Conservation (phyloP, 2,329 filamentous ascomycete species). For the Ascochyta koolunga region DNA sequence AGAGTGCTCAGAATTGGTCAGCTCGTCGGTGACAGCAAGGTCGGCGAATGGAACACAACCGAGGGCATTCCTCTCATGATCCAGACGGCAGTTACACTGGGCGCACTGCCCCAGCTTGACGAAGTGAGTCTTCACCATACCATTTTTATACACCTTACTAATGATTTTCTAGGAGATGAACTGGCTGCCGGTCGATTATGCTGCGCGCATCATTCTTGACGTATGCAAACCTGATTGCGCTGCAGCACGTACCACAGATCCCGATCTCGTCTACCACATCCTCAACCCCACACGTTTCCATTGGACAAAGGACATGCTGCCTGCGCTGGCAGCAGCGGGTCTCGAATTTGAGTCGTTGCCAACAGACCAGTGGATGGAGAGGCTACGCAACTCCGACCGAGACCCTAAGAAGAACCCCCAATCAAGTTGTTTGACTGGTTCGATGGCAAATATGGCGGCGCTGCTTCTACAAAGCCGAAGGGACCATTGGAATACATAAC, state of each 20-base stretch:
- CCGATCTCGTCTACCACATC: slow-evolving; percentile 57
- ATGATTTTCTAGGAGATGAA: slow-evolving; percentile 19
- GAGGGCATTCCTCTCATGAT: slow-evolving; percentile 60
- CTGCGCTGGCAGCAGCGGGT: slow-evolving; percentile 55
- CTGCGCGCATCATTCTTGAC: slow-evolving; percentile 45
- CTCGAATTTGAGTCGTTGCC: slow-evolving; percentile 30
- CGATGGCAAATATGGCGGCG: slow-evolving; percentile 34
- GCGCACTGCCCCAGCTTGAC: slow-evolving; percentile 54
- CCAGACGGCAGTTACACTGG: slow-evolving; percentile 53
- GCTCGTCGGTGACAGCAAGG: slow-evolving; percentile 54
- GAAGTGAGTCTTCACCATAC: slow-evolving; percentile 29
- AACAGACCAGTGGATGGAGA: slow-evolving; percentile 34
- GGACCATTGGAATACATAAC: slow-evolving; percentile 24
- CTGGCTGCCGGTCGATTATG: slow-evolving; percentile 55
- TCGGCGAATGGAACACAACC: slow-evolving; percentile 57
- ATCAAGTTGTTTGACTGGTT: slow-evolving; percentile 41
- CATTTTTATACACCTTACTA: not conserved
- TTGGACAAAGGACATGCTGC: slow-evolving; percentile 62
- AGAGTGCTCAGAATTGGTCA: slow-evolving; percentile 54
- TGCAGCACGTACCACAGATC: not conserved
- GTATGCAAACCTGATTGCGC: not conserved
- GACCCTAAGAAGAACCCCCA: slow-evolving; percentile 34
- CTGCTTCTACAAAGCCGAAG: slow-evolving; percentile 11
- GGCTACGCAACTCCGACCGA: slow-evolving; percentile 25
- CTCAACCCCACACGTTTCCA: slow-evolving; percentile 57